A percentile compares a stretch with the other conserved stretches of the same genome.
Evolutionary conservation across 345 rosid species (phyloP).

Genomic region (Orychophragmus violaceus): DNA sequence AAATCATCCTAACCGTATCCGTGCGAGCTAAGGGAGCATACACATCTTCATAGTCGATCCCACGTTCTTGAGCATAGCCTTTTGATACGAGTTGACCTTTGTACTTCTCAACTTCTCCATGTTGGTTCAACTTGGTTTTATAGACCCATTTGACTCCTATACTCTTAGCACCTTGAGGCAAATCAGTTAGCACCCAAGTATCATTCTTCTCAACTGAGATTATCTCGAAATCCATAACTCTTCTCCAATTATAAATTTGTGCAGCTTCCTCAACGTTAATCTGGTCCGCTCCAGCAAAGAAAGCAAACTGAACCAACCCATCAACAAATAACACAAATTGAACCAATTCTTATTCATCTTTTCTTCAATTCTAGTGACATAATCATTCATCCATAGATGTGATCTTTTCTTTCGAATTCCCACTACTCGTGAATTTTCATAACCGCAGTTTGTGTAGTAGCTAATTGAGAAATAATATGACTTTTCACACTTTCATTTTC

Average conservation of each 20-base stretch:
- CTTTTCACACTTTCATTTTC: too few species aligned
- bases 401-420: too few species aligned
- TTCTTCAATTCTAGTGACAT: too few species aligned
- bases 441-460: too few species aligned
- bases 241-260: neutral
- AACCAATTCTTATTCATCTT: too few species aligned
- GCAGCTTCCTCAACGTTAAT: neutral
- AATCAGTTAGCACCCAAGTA: neutral
- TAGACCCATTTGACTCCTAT: slow-evolving; percentile 2
- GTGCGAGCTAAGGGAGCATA: neutral
- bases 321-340: too few species aligned
- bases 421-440: too few species aligned
- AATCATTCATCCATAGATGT: too few species aligned
- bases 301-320: neutral
- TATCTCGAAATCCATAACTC: neutral
- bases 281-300: neutral
- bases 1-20: neutral
- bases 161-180: neutral
- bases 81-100: neutral
- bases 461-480: too few species aligned
- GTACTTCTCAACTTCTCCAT: neutral
- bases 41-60: neutral
- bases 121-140: neutral
- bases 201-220: neutral
- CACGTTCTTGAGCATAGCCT: neutral